phyloP scores from a whole-genome alignment of 2,329 filamentous ascomycete species.

The Talaromyces sp. region DNA sequence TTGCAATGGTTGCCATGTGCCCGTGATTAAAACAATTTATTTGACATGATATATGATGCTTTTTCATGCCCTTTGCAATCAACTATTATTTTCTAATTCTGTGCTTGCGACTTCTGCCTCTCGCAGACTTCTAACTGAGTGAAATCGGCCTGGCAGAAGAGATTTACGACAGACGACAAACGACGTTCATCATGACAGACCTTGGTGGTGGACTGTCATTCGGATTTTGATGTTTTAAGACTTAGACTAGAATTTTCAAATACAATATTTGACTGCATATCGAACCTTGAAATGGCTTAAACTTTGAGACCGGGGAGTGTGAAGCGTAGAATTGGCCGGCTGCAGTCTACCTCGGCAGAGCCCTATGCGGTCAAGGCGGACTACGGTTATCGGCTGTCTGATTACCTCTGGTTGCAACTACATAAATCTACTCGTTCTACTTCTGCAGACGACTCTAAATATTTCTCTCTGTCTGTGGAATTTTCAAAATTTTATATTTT shows the following conservation, averaged over 20 bases:
- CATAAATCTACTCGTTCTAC: not conserved
- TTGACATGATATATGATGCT: constrained; percentile 15
- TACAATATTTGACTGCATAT: not conserved
- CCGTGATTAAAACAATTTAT: constrained; percentile 5
- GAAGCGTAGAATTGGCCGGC: not conserved
- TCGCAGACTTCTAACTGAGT: not conserved
- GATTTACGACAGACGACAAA: not conserved
- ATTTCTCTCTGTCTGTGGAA: not conserved
- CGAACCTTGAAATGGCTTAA: not conserved
- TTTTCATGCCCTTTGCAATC: constrained; percentile 3
- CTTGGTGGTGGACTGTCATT: not conserved
- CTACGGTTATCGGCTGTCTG: constrained; percentile 8
- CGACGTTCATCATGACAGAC: not conserved
- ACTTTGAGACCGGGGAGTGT: not conserved
- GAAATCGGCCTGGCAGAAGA: not conserved
- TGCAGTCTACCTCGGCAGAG: not conserved
- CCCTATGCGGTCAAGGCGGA: constrained; percentile 1
- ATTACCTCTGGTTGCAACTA: not conserved
- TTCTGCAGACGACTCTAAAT: too few species aligned
- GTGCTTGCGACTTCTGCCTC: not conserved
- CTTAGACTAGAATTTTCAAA: constrained; percentile 13
- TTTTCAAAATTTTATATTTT: too few species aligned
- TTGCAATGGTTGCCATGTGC: constrained; percentile 1
- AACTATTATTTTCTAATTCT: constrained; percentile 5
- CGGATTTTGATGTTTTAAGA: not conserved